These are phyloP conservation scores for Dissophora ornata DNA, from an alignment of 192 early-diverging fungal genomes.

Conservation along the genomic window DNA sequence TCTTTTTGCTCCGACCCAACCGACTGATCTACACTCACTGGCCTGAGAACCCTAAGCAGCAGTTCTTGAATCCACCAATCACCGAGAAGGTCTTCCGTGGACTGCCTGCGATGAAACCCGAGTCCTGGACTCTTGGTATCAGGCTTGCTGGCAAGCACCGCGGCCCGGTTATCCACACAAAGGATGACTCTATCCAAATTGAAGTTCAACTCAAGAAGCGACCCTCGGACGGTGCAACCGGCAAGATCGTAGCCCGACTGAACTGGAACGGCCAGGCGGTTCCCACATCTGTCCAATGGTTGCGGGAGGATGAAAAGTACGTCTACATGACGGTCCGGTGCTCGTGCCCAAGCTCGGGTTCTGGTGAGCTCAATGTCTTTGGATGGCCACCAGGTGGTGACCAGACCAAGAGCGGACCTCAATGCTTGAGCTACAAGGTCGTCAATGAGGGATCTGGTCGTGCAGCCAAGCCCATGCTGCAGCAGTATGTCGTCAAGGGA, in stretches of 20 bases:
- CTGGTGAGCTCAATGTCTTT: conserved; percentile 50
- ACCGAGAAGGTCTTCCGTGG: conserved; percentile 57
- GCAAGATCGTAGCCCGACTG: conserved; percentile 45
- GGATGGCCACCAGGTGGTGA: conserved; percentile 55
- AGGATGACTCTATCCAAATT: conserved; percentile 40
- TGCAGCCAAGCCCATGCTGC: conserved; percentile 43
- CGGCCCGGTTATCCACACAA: conserved; percentile 32
- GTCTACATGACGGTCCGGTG: conserved; percentile 41
- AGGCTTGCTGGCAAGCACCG: conserved; percentile 40
- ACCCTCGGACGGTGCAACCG: conserved; percentile 33
- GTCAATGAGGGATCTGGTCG: conserved; percentile 43
- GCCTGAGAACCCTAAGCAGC: conserved; percentile 61
- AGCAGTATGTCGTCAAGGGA: conserved; percentile 52
- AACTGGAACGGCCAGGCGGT: conserved; percentile 52
- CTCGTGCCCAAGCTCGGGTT: conserved; percentile 37
- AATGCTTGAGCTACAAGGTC: conserved; percentile 43
- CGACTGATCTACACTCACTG: conserved; percentile 68
- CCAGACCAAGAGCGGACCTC: conserved; percentile 54
- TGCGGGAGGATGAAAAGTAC: conserved; percentile 34
- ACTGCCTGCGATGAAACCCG: conserved; percentile 54
- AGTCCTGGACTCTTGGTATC: conserved; percentile 49
- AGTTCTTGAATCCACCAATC: conserved; percentile 60
- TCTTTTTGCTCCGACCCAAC: conserved; percentile 64
- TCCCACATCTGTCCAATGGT: conserved; percentile 29
- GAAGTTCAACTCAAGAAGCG: conserved; percentile 46